Conservation (phyloP, 805 yeast genomes). For the Wilhelminamyces savonicus region DNA sequence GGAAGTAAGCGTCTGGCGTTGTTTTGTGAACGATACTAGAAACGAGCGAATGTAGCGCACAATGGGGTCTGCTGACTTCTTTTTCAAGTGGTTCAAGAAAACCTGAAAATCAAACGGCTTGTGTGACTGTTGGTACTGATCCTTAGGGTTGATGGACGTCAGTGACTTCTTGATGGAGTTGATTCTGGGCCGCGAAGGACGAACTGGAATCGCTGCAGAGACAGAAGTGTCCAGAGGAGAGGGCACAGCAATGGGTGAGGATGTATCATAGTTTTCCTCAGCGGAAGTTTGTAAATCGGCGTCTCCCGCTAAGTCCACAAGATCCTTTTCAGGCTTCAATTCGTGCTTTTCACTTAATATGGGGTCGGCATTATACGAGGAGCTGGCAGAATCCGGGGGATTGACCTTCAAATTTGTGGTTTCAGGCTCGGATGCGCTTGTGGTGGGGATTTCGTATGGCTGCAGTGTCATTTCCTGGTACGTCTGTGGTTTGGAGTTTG, state of each 20-base stretch:
- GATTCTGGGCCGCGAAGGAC: constrained; percentile 3
- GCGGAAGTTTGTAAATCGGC: constrained; percentile 6
- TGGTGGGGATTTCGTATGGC: constrained; percentile 10
- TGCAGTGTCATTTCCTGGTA: constrained; percentile 11
- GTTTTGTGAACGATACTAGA: constrained; percentile 64
- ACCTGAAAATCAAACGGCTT: constrained; percentile 74
- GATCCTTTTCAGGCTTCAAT: constrained; percentile 1
- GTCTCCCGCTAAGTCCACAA: constrained; percentile 8
- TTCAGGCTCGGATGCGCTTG: not conserved
- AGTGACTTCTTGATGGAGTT: constrained; percentile 6
- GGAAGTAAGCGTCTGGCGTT: constrained; percentile 53
- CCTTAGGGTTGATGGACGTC: constrained; percentile 19
- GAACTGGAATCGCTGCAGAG: not conserved
- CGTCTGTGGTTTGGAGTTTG: not conserved
- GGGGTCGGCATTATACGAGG: not conserved
- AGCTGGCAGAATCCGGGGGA: not conserved
- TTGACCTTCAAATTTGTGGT: not conserved
- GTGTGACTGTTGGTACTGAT: constrained; percentile 37
- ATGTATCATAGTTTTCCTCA: constrained; percentile 14
- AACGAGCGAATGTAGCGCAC: constrained; percentile 84
- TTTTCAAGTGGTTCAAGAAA: constrained; percentile 65
- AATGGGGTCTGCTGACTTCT: constrained; percentile 79
- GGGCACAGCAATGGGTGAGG: too few relatives aligned
- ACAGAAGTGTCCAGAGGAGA: too few relatives aligned
- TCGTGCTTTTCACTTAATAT: not conserved